These are phyloP conservation scores for Lumnitzera racemosa DNA, from an alignment of 345 rosid species.

Conservation along the genomic window DNA sequence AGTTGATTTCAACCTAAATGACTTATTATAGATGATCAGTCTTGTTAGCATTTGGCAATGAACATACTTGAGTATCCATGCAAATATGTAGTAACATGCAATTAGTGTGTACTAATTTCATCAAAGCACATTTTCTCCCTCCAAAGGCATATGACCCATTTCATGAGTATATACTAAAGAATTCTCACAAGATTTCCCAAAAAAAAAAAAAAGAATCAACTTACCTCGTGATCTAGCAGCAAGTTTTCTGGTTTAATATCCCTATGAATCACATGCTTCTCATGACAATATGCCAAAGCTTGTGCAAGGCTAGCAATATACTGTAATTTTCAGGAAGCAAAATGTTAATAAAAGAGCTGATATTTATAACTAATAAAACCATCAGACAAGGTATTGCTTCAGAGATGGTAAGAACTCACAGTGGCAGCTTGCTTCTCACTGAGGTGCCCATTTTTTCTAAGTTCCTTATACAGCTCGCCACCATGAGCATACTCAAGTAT, in stretches of 20 bases:
- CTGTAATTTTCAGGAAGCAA: slow-evolving; percentile 26
- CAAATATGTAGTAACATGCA: too few species aligned
- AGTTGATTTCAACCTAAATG: too few species aligned
- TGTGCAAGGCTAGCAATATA: slow-evolving; percentile 82
- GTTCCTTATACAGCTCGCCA: slow-evolving; percentile 77
- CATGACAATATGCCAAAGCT: slow-evolving; percentile 87
- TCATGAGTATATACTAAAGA: not conserved
- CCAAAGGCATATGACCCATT: not conserved
- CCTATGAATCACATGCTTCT: slow-evolving; percentile 89
- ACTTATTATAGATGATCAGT: too few species aligned
- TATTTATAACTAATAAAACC: not conserved
- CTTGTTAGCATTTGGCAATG: too few species aligned
- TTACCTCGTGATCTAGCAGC: slow-evolving; percentile 94
- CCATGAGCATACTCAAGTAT: slow-evolving; percentile 92
- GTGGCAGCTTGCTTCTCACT: slow-evolving; percentile 74
- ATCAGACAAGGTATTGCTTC: too few species aligned
- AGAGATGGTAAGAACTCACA: slow-evolving; percentile 22
- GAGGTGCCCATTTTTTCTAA: slow-evolving; percentile 51
- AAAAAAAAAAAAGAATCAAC: not conserved
- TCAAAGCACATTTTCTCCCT: too few species aligned
- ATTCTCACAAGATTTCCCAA: not conserved
- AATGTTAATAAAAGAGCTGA: too few species aligned
- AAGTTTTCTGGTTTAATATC: slow-evolving; percentile 96
- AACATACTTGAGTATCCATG: too few species aligned
- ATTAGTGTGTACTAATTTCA: too few species aligned